Base-by-base conservation (phyloP, 192 early-diverging fungal species). In the Gigaspora rosea region DNA sequence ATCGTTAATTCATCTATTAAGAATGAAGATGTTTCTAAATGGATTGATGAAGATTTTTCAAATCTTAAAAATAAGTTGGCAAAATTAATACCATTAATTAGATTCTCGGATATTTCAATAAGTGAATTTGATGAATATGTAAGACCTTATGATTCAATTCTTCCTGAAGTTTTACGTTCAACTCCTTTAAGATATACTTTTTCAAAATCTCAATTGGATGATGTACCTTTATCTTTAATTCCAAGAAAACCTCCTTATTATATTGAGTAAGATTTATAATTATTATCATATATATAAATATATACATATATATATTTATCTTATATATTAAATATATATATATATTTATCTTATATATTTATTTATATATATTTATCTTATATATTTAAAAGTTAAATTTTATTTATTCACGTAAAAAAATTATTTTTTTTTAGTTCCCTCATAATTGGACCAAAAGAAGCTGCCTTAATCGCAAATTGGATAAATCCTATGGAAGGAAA, bases 401-500 rank as follows among this genome's bases (percentile, higher is more conserved):
- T 41, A 41, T 41, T 41, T 41, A 41, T 41, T 41, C 5, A 41
- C 36, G n/a, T n/a, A n/a, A n/a, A n/a, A n/a, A n/a, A n/a, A n/a
- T n/a, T n/a, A n/a, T n/a, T n/a, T n/a, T n/a, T 41, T 41, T 41
- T 58, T 20, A 41, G 18, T 56, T 74, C 73, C 12, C 11, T 13
- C 4, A 35, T 74, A 41, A 74, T 74, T 35, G 33, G 18, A n/a
- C 48, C 16, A n/a, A 36, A 61, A n/a, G 57, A 74, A 15, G 35
- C 32, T n/a, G 27, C 22, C 61, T 9, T 74, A 47, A 74, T 74
- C 10, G 59, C 73, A 11, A 62, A 46, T 46, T 74, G 73, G 73
- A 74, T 74, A 47, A 57, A 74, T 16, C 11, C 22, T 4, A 41
- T 16, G 18, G 73, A 74, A n/a, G 49, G 50, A 46, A 62, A 48